Evolutionary conservation across 2,329 filamentous ascomycete genomes (phyloP), one percentile per base, ranked within the genome.

Genomic region (Penicillium sp.): DNA sequence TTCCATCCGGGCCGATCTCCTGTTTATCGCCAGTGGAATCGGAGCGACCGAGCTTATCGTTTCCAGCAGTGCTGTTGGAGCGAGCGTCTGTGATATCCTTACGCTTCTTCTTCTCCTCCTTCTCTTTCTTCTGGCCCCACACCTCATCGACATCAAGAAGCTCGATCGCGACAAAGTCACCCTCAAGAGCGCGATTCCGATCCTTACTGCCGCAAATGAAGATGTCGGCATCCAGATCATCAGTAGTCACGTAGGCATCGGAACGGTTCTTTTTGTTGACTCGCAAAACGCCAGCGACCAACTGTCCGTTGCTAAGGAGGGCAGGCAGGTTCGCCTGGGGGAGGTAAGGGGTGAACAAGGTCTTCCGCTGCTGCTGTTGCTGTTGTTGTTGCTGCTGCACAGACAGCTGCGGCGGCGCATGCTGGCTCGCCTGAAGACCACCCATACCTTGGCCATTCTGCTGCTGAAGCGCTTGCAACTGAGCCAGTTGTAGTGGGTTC

Each of bases 201-300:
- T 99, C 93, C 72, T 99, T 99, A 79, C 92, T 97, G 69, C 93
- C 93, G 69, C 93, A 99, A 65, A 99, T 99, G 74, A 99, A 99
- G 66, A 99, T 99, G 68, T 99, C 93, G 36, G 93, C 92, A 72
- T 97, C 93, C 40, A 99, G 80, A 52, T 99, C 93, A 53, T 87
- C 84, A 11, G 90, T 95, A 10, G 93, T 93, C 47, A 99, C 93
- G 64, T 99, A 99, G 25, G 93, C 93, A 72, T 99, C 93, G 63
- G 92, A 97, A 56, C 93, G 87, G 74, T 99, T 99, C 80, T 99
- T 99, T 79, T 97, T 99, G 82, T 99, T 99, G 58, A 99, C 93
- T 53, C 93, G 88, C 44, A 99, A 86, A 61, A 96, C 90, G 75
- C 93, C 93, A 54, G 92, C 92, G 46, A 99, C 93, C 50, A 99